A percentile compares a stretch with the other conserved stretches of the same genome.
phyloP scores from a whole-genome alignment of 768 basidiomycete species.

The Tephrocybe sp. region DNA sequence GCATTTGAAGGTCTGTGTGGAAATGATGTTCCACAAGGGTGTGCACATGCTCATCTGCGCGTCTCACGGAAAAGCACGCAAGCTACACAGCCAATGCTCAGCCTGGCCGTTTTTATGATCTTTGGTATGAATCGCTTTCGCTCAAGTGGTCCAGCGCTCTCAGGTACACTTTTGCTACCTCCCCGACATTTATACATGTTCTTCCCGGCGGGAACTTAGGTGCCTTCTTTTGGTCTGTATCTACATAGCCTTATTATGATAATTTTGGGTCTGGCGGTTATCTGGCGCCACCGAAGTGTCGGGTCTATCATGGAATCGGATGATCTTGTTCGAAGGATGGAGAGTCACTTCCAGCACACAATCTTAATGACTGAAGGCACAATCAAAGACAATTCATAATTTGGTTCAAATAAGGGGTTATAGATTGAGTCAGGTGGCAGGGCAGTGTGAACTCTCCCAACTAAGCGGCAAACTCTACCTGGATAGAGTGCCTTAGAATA shows the following conservation, averaged over 20 bases:
- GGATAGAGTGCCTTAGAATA: neutral
- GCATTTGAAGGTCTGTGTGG: slow-evolving; percentile 3
- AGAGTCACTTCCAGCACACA: neutral
- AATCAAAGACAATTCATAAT: neutral
- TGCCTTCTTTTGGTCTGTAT: no score
- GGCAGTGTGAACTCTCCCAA: neutral
- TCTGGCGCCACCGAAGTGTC: neutral
- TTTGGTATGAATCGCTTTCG: neutral
- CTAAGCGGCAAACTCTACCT: neutral
- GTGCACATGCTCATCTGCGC: slow-evolving; percentile 6
- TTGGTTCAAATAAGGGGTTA: neutral
- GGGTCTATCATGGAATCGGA: slow-evolving; percentile 2
- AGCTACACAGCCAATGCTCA: neutral
- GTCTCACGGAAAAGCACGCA: slow-evolving; percentile 1
- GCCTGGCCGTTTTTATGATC: neutral
- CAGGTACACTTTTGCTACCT: neutral
- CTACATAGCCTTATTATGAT: no score
- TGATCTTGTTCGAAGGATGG: neutral
- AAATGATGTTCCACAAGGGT: slow-evolving; percentile 9
- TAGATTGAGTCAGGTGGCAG: neutral
- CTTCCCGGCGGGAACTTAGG: no score
- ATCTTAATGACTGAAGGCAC: neutral
- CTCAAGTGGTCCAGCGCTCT: neutral
- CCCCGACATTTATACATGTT: neutral
- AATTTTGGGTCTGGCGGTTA: no score